Conservation (phyloP, 768 basidiomycete species). For the Rubroboletus pulcherrimus region DNA sequence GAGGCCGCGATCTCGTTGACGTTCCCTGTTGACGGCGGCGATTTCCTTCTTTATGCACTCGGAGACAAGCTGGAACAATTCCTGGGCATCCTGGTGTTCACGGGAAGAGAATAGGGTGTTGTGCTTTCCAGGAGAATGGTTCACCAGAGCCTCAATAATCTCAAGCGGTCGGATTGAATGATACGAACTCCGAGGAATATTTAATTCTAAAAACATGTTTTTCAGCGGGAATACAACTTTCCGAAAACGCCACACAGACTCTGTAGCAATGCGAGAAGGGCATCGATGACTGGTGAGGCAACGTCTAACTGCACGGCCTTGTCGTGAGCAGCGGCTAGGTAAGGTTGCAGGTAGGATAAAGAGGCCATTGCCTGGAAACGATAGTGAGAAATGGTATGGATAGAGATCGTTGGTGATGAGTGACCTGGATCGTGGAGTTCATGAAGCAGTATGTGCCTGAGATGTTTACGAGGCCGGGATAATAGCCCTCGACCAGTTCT, state of each 20-base stretch:
- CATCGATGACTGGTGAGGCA: constrained; percentile 82
- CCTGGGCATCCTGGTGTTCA: constrained; percentile 97
- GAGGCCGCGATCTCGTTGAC: constrained; percentile 65
- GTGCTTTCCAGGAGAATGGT: constrained; percentile 48
- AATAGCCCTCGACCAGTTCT: constrained; percentile 43
- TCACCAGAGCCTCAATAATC: constrained; percentile 67
- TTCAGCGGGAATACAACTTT: constrained; percentile 4
- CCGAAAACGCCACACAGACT: constrained; percentile 39
- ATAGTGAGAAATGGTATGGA: constrained; percentile 15
- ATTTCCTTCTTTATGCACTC: constrained; percentile 87
- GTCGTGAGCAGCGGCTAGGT: constrained; percentile 70
- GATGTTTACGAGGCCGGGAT: constrained; percentile 91
- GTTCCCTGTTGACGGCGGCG: constrained; percentile 67
- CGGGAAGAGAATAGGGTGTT: constrained; percentile 77
- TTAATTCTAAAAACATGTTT: constrained; percentile 46
- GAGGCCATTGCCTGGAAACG: constrained; percentile 77
- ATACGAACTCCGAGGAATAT: constrained; percentile 55
- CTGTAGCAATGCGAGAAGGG: constrained; percentile 65
- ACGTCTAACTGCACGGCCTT: constrained; percentile 79
- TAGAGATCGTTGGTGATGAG: neutral
- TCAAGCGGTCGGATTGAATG: constrained; percentile 66
- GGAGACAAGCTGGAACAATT: constrained; percentile 91
- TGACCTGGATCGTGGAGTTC: constrained; percentile 91
- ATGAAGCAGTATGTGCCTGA: constrained; percentile 97
- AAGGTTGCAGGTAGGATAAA: constrained; percentile 72